Base-by-base conservation (phyloP, 805 yeast genomes). In the Nakazawaea sp. region DNA sequence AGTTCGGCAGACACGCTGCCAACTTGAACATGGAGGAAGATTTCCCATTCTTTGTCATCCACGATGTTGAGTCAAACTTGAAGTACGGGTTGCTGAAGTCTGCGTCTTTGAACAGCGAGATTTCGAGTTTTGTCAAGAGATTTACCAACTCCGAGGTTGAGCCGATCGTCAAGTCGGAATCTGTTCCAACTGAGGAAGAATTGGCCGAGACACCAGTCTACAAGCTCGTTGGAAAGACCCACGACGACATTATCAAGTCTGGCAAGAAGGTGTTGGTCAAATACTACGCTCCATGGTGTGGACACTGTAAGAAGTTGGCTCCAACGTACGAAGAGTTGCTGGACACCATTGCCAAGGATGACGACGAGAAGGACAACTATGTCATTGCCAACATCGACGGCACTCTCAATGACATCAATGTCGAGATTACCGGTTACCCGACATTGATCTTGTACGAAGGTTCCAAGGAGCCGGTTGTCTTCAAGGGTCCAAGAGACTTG, bases 251-350 rank as follows among this genome's bases (percentile, higher is more conserved):
- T 34, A 70, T 85, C 37, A 59, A 57, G 32, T 77, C 77, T 54
- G 53, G 53, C 39, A 81, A 78, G 64, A 90, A 83, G 56, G 80
- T 84, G 26, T 62, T 89, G 40, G 95, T 90, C 40, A 84, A 86
- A 67, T 90, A 89, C 65, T 89, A 85, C 56, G 97, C 97, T 33
- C 94, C 95, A 64, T 89, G 96, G 96, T 88, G 96, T 69, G 94
- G 96, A 32, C 96, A 88, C 70, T 87, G 96, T 70, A 87, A 86
- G 71, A 84, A 75, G 62, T 71, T 88, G 58, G 90, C 90, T 36
- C 96, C 96, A 55, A 70, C 68, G 41, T 90, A 78, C 69, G 94
- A 85, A 58, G 92, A 89, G 56, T 74, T 92, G 47, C 97, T 90
- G 36, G 78, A 66, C 35, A 51, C 81, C 38, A 84, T 71, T 61